Evolutionary conservation across 768 basidiomycete species (phyloP), one percentile per base, ranked within the genome.

Genomic region (Cystofilobasidium bisporidii): DNA sequence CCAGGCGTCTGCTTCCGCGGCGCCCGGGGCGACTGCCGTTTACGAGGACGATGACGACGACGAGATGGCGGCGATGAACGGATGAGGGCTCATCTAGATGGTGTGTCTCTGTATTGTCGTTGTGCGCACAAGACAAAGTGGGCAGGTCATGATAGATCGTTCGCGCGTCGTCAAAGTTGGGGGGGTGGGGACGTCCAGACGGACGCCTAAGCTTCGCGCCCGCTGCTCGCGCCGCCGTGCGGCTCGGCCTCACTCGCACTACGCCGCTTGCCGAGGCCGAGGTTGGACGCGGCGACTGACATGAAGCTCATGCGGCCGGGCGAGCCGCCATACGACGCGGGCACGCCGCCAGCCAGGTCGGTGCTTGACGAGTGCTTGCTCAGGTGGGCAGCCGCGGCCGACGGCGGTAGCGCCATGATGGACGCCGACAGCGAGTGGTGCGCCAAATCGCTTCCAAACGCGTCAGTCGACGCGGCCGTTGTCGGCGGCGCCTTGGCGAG

Each of bases 21-120:
- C 28, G 45, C 14, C 8, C 6, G 61, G 38, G 50, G 50, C 50
- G 48, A n/a, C 50, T 8, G n/a, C 26, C 17, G 62, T 47, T 20
- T 6, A 0, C 24, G 36, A 30, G 11, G 28, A 40, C 20, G 63
- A 56, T 15, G 63, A 64, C 18, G 65, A 66, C 32, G 65, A 66
- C 65, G 65, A 66, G 65, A 66, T 66, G 65, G 65, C 59, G 47
- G 65, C 65, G 11, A 60, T 66, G 65, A 66, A 66, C 47, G 65
- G 65, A 10, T 66, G 58, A 66, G 38, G 28, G n/a, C n/a, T n/a
- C n/a, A n/a, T n/a, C n/a, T n/a, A n/a, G n/a, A n/a, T n/a, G n/a
- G n/a, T n/a, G n/a, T n/a, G n/a, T n/a, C n/a, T n/a, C n/a, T n/a
- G n/a, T n/a, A n/a, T n/a, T n/a, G n/a, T n/a, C n/a, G n/a, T n/a